Conservation (phyloP, 2,329 filamentous ascomycete species). For the Thelonectria rubi region DNA sequence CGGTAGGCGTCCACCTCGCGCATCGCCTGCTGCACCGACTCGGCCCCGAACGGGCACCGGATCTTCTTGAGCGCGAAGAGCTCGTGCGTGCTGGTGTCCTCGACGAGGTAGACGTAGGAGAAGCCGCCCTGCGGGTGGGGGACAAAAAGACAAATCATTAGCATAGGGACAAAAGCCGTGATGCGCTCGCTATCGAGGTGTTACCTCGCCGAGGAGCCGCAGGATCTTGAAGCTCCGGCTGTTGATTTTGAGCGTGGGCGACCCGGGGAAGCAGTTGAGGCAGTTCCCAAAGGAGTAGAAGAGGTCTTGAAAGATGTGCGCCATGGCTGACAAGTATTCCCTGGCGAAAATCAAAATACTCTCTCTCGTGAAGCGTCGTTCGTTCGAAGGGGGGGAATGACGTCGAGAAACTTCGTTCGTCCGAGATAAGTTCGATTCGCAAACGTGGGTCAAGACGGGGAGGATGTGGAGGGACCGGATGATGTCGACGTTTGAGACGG, state of each 20-base stretch:
- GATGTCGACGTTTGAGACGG: too few species aligned
- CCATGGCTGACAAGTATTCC: slow-evolving; percentile 60
- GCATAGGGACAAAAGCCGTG: too few species aligned
- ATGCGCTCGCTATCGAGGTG: too few species aligned
- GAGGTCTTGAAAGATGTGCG: slow-evolving; percentile 86
- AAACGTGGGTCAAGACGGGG: too few species aligned
- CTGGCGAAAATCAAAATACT: not conserved
- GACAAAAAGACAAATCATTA: slow-evolving; percentile 10
- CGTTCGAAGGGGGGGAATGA: slow-evolving; percentile 14
- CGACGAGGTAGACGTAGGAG: slow-evolving; percentile 98
- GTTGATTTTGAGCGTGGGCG: slow-evolving; percentile 95
- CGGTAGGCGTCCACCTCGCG: slow-evolving; percentile 98
- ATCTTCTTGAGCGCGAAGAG: slow-evolving; percentile 98
- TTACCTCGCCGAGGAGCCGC: slow-evolving; percentile 88
- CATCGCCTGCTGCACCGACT: slow-evolving; percentile 93
- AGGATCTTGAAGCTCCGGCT: slow-evolving; percentile 94
- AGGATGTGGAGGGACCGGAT: too few species aligned
- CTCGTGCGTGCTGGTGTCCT: slow-evolving; percentile 84
- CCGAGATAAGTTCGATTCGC: too few species aligned
- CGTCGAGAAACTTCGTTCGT: too few species aligned
- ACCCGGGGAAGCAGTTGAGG: slow-evolving; percentile 94
- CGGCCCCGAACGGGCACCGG: slow-evolving; percentile 95
- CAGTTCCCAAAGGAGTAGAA: slow-evolving; percentile 94
- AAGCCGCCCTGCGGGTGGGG: slow-evolving; percentile 80
- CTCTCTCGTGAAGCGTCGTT: not conserved